Conservation (phyloP, 2,329 filamentous ascomycete species). For the Apiospora aurea region DNA sequence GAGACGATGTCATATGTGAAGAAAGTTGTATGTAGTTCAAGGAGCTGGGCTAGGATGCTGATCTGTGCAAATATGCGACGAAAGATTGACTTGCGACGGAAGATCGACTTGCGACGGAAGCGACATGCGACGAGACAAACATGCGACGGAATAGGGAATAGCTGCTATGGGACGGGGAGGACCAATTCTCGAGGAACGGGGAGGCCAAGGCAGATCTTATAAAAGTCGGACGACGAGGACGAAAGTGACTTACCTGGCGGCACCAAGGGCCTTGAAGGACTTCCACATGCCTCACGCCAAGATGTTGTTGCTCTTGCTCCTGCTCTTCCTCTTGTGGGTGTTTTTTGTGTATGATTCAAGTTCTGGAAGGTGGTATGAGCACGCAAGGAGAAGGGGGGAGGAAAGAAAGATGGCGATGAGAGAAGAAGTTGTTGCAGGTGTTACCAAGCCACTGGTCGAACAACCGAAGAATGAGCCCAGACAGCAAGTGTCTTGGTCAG, state of each 20-base stretch:
- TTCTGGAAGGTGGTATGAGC: background rate
- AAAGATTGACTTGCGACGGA: background rate
- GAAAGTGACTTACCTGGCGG: conserved; percentile 24
- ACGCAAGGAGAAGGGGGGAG: background rate
- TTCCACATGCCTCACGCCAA: conserved; percentile 25
- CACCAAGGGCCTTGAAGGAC: conserved; percentile 21
- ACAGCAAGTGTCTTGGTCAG: background rate
- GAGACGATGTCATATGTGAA: background rate
- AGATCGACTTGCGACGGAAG: background rate
- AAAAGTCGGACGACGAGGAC: background rate
- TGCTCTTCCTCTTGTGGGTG: too few species aligned
- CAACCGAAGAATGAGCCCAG: background rate
- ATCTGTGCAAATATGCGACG: background rate
- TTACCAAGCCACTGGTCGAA: background rate
- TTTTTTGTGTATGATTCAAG: background rate
- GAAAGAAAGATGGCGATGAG: background rate
- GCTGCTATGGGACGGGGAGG: background rate
- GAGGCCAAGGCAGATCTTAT: background rate
- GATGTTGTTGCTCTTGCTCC: background rate
- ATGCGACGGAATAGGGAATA: background rate
- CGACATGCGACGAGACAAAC: background rate
- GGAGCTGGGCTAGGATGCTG: background rate
- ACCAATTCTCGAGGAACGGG: background rate
- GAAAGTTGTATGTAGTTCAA: background rate
- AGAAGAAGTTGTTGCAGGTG: background rate